These are phyloP conservation scores for Lolium multiflorum DNA, from an alignment of 176 grass and related monocot genomes.

Conservation along the genomic window DNA sequence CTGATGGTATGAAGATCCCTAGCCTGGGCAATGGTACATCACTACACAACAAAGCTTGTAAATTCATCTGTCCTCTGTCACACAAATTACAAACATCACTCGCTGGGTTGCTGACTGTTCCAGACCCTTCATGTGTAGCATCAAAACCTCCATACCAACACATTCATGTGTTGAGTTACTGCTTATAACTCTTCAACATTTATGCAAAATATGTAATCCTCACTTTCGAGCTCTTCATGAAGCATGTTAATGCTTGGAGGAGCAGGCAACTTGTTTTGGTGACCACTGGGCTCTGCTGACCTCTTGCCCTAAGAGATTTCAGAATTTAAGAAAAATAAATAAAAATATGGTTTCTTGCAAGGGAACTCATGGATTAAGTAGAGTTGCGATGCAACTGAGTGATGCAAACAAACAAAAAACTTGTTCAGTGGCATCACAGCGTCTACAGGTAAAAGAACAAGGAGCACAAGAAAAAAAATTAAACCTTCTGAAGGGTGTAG, in stretches of 20 bases:
- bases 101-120: background rate
- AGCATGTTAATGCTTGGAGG: constrained; percentile 61
- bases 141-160: background rate
- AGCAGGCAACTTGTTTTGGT: constrained; percentile 20
- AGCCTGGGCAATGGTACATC: background rate
- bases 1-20: background rate
- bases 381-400: background rate
- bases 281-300: constrained; percentile 1
- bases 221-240: constrained; percentile 82
- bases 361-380: background rate
- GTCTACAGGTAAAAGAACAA: background rate
- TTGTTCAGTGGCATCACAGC: background rate
- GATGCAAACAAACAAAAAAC: constrained; percentile 18
- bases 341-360: background rate
- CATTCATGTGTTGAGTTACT: background rate
- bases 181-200: constrained; percentile 51
- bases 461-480: background rate
- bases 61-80: background rate
- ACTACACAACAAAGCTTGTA: background rate
- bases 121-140: background rate
- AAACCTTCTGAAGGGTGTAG: constrained; percentile 82
- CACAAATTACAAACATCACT: constrained; percentile 11
- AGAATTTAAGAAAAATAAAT: background rate
- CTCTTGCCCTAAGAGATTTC: constrained; percentile 63
- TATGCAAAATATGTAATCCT: constrained; percentile 83